Evolutionary conservation across 768 basidiomycete species (phyloP).

Genomic region (Termitomyces sp.): DNA sequence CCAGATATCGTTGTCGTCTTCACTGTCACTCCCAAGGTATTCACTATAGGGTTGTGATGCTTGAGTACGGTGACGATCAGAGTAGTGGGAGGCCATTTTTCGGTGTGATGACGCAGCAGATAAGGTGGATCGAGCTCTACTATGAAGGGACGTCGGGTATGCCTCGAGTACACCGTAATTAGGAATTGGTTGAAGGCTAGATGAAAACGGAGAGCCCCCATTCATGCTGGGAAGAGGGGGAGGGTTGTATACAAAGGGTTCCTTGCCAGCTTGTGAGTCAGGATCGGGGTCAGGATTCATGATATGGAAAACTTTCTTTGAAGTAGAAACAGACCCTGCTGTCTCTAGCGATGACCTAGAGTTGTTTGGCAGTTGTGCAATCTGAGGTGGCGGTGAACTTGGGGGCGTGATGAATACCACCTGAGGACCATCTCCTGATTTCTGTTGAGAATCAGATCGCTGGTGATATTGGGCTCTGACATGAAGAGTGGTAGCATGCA

Average conservation of each 20-base stretch:
- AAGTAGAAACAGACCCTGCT: slow-evolving; percentile 13
- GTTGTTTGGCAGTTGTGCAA: slow-evolving; percentile 5
- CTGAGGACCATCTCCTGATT: slow-evolving; percentile 21
- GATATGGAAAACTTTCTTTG: slow-evolving; percentile 23
- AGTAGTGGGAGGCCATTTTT: background rate
- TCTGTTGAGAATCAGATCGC: background rate
- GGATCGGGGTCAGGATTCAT: slow-evolving; percentile 32
- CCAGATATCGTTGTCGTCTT: slow-evolving; percentile 24
- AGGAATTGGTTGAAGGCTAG: slow-evolving; percentile 12
- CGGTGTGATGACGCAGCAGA: background rate
- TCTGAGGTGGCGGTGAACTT: slow-evolving; percentile 17
- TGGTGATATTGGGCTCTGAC: background rate
- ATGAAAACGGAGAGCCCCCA: slow-evolving; percentile 11
- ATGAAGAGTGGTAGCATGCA: background rate
- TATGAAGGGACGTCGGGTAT: background rate
- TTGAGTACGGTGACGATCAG: background rate
- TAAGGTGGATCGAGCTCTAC: background rate
- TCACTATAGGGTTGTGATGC: background rate
- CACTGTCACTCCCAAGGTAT: slow-evolving; percentile 10
- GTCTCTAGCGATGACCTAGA: slow-evolving; percentile 12
- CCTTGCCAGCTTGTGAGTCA: slow-evolving; percentile 15
- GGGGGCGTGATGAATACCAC: slow-evolving; percentile 31
- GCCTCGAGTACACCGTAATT: slow-evolving; percentile 2
- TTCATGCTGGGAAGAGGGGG: slow-evolving; percentile 16
- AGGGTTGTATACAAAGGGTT: slow-evolving; percentile 16